Percentiles rank a stretch among this genome's conserved stretches.
These are phyloP conservation scores for Ophiostoma perfectum DNA, from an alignment of 2,329 filamentous ascomycete species.

Conservation along the genomic window DNA sequence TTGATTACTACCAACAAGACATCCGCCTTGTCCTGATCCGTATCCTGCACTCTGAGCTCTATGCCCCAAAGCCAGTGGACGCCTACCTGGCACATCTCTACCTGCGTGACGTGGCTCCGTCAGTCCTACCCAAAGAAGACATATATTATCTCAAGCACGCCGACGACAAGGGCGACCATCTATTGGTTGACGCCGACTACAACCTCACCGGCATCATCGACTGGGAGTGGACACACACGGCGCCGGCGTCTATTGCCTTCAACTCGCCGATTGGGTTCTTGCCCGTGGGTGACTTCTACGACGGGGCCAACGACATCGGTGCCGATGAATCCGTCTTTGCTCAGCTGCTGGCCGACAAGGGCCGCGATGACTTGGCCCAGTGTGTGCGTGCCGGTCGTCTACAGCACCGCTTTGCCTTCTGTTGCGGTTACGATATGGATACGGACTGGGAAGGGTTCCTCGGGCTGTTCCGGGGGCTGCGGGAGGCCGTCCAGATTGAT, in stretches of 20 bases:
- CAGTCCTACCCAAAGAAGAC: neutral
- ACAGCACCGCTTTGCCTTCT: neutral
- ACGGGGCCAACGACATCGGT: neutral
- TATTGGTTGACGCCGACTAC: conserved; percentile 16
- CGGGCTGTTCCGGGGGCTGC: neutral
- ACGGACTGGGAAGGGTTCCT: neutral
- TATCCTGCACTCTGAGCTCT: neutral
- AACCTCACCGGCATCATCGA: conserved; percentile 19
- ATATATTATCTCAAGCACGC: conserved; percentile 15
- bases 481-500: neutral
- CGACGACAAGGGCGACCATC: conserved; percentile 21
- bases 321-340: neutral
- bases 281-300: neutral
- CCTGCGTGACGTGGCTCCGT: conserved; percentile 2
- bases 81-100: conserved; percentile 8
- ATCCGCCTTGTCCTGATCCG: neutral
- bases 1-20: neutral
- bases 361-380: neutral
- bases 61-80: neutral
- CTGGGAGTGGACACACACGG: conserved; percentile 14
- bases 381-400: neutral
- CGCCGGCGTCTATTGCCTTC: neutral
- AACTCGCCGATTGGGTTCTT: neutral
- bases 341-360: neutral
- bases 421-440: neutral